phyloP scores from a whole-genome alignment of 257 asterid genomes.

The Penstemon davidsonii region DNA sequence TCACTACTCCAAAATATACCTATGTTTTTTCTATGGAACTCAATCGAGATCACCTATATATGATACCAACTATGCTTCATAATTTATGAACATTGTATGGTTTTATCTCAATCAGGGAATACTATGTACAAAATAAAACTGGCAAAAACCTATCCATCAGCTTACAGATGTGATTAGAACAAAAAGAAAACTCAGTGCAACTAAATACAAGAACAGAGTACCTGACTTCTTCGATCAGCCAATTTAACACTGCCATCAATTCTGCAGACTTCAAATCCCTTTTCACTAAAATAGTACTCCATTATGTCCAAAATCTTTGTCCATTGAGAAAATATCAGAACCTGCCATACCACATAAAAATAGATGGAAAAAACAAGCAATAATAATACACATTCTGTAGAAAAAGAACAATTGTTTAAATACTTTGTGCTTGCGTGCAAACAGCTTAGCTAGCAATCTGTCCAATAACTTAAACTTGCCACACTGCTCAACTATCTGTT shows the following conservation, averaged over 20 bases:
- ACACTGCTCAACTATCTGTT: constrained; percentile 85
- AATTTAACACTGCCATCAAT: constrained; percentile 89
- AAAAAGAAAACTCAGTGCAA: constrained; percentile 13
- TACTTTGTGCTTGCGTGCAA: constrained; percentile 89
- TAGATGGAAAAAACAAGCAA: constrained; percentile 11
- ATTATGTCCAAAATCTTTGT: constrained; percentile 89
- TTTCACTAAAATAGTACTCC: constrained; percentile 92
- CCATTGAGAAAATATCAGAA: constrained; percentile 97
- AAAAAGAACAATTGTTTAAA: constrained; percentile 13
- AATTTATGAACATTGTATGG: neutral
- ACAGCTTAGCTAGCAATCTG: constrained; percentile 62
- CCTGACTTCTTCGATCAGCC: constrained; percentile 81
- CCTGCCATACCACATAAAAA: constrained; percentile 47
- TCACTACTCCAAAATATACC: too few species aligned
- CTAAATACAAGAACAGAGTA: constrained; percentile 22
- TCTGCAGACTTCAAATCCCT: constrained; percentile 75
- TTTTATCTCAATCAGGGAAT: neutral
- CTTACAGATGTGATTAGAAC: neutral
- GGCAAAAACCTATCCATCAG: neutral
- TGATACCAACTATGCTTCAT: constrained; percentile 13
- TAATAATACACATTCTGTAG: neutral
- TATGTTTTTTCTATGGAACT: too few species aligned
- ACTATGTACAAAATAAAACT: neutral
- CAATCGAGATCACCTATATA: neutral
- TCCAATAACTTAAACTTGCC: constrained; percentile 89